Percentiles rank a stretch among this genome's conserved stretches.
phyloP scores from a whole-genome alignment of 2,329 filamentous ascomycete species.

The Coniella lustricola region DNA sequence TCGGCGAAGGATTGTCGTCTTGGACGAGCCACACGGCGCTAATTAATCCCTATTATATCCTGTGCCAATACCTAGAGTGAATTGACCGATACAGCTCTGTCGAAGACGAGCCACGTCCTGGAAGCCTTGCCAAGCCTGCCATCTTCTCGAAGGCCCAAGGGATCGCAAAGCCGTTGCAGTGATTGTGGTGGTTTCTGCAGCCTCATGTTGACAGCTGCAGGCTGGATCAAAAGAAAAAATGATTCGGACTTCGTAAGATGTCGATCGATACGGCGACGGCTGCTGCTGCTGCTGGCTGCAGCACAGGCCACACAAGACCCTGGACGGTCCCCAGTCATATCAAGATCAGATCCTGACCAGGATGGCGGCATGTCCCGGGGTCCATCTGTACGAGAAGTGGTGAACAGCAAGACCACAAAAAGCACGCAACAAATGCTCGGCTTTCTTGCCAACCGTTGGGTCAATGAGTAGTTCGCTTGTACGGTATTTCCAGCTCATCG shows the following conservation, averaged over 20 bases:
- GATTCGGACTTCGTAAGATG: not conserved
- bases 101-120: too few species aligned
- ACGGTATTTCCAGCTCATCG: too few species aligned
- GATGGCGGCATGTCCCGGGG: slow-evolving; percentile 11
- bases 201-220: slow-evolving; percentile 1
- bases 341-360: slow-evolving; percentile 12
- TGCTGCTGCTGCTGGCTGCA: not conserved
- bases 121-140: not conserved
- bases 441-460: too few species aligned
- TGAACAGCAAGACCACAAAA: not conserved
- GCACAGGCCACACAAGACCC: not conserved
- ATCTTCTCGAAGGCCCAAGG: not conserved
- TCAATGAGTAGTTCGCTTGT: too few species aligned
- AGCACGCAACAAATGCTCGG: too few species aligned
- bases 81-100: too few species aligned
- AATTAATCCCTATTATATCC: too few species aligned
- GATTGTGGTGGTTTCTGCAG: slow-evolving; percentile 1
- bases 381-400: not conserved
- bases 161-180: not conserved
- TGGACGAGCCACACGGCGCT: too few species aligned
- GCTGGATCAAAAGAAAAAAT: not conserved
- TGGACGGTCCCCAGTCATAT: slow-evolving; percentile 5
- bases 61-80: too few species aligned
- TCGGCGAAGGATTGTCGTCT: too few species aligned
- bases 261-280: not conserved